Base-by-base conservation (phyloP, 306 rosid genomes). In the Rosa multiflora region DNA sequence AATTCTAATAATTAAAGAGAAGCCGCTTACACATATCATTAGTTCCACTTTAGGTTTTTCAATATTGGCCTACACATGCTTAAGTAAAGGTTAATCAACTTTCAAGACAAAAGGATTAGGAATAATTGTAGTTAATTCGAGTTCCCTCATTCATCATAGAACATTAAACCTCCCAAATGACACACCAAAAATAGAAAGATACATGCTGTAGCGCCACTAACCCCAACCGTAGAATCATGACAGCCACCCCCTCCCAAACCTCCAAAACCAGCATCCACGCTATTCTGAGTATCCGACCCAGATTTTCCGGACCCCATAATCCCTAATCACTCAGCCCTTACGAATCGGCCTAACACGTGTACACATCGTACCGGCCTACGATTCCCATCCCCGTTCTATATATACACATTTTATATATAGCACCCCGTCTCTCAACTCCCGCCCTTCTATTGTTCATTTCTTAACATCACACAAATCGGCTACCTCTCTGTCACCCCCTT, bases 281-380 rank as follows among this genome's bases (percentile, higher is more conserved):
- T 29, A 56, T 61, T 70, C 23, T 62, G 62, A 46, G 53, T 44
- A 15, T 42, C 77, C 51, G 52, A 75, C 74, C 82, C 83, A 58
- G 69, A 61, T 43, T 62, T 5, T 15, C 21, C 46, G 73, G 47
- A 29, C 70, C 62, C 14, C 1, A 76, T 59, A 56, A 51, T 44
- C 42, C 10, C 2, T 39, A 3, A 8, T 10, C 56, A 61, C 21
- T 47, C 61, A 76, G 18, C 4, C n/a, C n/a, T 17, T 4, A 18
- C 73, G 47, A 75, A 47, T 55, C 72, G 0, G 7, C 73, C 64
- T 20, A n/a, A 51, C 79, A 88, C 83, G 89, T 86, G 96, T 85
- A 81, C 32, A 21, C 59, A 82, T 76, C 79, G 2, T 0, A 62
- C 55, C 52, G 82, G 64, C 49, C 21, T 8, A 58, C 78, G 80